phyloP scores from a whole-genome alignment of 2,329 filamentous ascomycete genomes.

The Chaetomiaceae sp. region DNA sequence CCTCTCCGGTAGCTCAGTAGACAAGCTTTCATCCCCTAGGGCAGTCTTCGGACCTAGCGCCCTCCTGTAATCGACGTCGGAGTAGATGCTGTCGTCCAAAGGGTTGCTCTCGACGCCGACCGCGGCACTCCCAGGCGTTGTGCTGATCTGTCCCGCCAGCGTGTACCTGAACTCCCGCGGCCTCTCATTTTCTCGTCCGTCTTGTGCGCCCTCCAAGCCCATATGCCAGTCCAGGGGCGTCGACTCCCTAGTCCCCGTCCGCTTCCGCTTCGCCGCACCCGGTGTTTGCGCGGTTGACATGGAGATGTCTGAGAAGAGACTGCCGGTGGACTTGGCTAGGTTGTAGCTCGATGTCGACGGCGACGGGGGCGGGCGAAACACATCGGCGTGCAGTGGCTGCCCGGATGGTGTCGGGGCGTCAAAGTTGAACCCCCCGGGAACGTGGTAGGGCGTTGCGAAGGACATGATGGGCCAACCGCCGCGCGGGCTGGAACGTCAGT shows the following conservation, averaged over 20 bases:
- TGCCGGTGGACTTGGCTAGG: constrained; percentile 33
- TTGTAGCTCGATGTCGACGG: constrained; percentile 27
- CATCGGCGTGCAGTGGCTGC: constrained; percentile 27
- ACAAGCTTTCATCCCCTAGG: constrained; percentile 33
- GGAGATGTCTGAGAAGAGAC: constrained; percentile 33
- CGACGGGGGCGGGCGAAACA: constrained; percentile 30
- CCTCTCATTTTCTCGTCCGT: constrained; percentile 20
- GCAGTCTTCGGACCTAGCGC: constrained; percentile 43
- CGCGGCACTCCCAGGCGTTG: constrained; percentile 35
- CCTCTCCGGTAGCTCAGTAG: constrained; percentile 20
- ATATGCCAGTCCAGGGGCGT: constrained; percentile 32
- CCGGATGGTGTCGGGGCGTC: constrained; percentile 21
- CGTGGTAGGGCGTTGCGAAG: constrained; percentile 28
- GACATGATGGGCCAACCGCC: constrained; percentile 21
- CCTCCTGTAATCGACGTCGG: constrained; percentile 50
- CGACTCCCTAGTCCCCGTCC: constrained; percentile 36
- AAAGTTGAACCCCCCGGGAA: constrained; percentile 30
- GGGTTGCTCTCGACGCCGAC: constrained; percentile 27
- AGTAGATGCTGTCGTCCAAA: constrained; percentile 51
- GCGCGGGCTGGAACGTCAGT: neutral
- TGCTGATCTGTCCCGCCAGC: constrained; percentile 48
- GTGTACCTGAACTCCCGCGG: constrained; percentile 36
- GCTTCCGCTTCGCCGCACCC: constrained; percentile 42
- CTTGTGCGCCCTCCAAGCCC: constrained; percentile 26
- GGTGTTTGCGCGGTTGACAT: constrained; percentile 26